phyloP scores from a whole-genome alignment of 805 yeast species.

The Candida anglica region DNA sequence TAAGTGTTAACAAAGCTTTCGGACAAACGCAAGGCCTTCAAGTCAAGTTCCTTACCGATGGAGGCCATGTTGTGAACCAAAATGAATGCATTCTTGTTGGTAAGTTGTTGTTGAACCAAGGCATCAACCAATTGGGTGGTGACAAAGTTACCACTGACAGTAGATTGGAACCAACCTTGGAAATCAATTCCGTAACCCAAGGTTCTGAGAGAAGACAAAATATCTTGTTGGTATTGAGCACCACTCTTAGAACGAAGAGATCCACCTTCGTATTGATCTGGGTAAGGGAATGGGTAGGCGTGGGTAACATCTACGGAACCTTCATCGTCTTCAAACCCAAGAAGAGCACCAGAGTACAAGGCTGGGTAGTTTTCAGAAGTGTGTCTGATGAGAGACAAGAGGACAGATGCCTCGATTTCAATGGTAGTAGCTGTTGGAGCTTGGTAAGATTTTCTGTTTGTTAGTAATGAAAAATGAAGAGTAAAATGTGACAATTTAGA shows the following conservation, averaged over 20 bases:
- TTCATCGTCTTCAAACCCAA: conserved; percentile 64
- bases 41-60: conserved; percentile 57
- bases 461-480: conserved; percentile 2
- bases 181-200: conserved; percentile 66
- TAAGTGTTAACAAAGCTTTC: conserved; percentile 54
- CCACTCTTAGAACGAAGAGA: conserved; percentile 61
- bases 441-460: conserved; percentile 17
- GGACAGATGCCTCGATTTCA: conserved; percentile 48
- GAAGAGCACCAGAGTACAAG: conserved; percentile 64
- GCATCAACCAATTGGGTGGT: conserved; percentile 65
- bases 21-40: conserved; percentile 69
- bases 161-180: conserved; percentile 78
- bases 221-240: conserved; percentile 62
- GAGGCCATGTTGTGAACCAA: conserved; percentile 69
- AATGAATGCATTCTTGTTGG: conserved; percentile 52
- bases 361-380: conserved; percentile 62
- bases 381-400: conserved; percentile 61
- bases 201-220: conserved; percentile 56
- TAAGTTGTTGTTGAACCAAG: conserved; percentile 60
- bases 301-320: conserved; percentile 52
- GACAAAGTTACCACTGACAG: conserved; percentile 66
- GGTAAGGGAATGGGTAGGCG: conserved; percentile 65
- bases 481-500: no score
- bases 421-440: conserved; percentile 37
- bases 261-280: conserved; percentile 61